Evolutionary conservation across 1,284 basidiomycete species (phyloP).

Genomic region (Cutaneotrichosporon sp.): DNA sequence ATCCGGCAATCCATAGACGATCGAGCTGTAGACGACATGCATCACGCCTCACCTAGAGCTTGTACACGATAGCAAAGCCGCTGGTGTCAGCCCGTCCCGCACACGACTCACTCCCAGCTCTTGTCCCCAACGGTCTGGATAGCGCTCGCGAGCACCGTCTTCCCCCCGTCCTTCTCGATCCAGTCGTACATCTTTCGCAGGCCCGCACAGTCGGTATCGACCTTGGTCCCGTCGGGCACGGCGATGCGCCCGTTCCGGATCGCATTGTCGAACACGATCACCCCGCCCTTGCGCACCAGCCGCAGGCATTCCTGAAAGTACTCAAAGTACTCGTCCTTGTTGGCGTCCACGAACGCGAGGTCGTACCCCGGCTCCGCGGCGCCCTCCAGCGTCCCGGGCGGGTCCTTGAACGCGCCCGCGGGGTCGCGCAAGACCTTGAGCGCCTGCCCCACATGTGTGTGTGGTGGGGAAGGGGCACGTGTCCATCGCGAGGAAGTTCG

Average conservation of each 20-base stretch:
- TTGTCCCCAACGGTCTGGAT: slow-evolving; percentile 49
- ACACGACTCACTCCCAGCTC: slow-evolving; percentile 47
- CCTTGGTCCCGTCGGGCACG: slow-evolving; percentile 27
- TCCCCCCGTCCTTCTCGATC: slow-evolving; percentile 44
- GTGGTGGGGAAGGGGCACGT: slow-evolving; percentile 46
- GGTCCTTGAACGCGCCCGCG: slow-evolving; percentile 22
- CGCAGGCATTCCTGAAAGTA: slow-evolving; percentile 43
- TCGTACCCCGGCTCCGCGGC: slow-evolving; percentile 39
- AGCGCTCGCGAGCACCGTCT: slow-evolving; percentile 40
- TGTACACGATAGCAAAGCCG: slow-evolving; percentile 36
- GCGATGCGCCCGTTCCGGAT: slow-evolving; percentile 33
- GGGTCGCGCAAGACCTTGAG: slow-evolving; percentile 35
- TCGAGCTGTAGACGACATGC: neutral
- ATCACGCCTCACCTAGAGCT: slow-evolving; percentile 21
- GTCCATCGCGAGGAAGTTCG: slow-evolving; percentile 44
- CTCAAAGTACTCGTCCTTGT: slow-evolving; percentile 39
- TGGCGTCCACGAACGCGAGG: slow-evolving; percentile 48
- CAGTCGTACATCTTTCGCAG: slow-evolving; percentile 47
- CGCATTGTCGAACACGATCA: slow-evolving; percentile 46
- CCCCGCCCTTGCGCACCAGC: slow-evolving; percentile 39
- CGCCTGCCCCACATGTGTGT: slow-evolving; percentile 39
- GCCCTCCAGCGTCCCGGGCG: slow-evolving; percentile 30
- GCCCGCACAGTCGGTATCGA: slow-evolving; percentile 30
- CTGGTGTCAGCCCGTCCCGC: slow-evolving; percentile 21
- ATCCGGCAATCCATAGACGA: too few species aligned